Evolutionary conservation across 2,329 filamentous ascomycete genomes (phyloP).

Genomic region (Aspergillus tubingensis): DNA sequence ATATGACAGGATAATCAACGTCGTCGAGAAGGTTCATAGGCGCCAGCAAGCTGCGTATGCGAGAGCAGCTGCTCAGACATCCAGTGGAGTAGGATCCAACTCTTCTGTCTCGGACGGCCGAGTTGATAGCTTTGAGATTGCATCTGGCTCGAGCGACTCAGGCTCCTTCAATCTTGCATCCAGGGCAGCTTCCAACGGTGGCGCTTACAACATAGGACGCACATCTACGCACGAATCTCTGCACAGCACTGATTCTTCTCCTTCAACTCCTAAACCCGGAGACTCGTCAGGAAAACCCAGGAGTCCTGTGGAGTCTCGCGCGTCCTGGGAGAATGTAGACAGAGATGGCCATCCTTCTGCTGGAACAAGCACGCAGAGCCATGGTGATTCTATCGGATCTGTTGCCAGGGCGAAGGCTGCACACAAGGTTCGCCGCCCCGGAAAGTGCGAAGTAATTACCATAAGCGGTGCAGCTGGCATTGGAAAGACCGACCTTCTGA

Average conservation of each 20-base stretch:
- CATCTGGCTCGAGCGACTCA: constrained; percentile 59
- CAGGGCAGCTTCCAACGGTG: constrained; percentile 41
- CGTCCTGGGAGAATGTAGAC: constrained; percentile 39
- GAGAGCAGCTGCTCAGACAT: constrained; percentile 34
- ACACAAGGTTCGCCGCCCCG: constrained; percentile 53
- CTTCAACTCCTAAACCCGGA: constrained; percentile 34
- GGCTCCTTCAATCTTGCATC: constrained; percentile 46
- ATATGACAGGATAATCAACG: constrained; percentile 66
- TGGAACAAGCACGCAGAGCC: constrained; percentile 31
- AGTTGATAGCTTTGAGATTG: constrained; percentile 50
- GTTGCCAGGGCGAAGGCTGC: constrained; percentile 44
- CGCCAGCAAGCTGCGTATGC: constrained; percentile 54
- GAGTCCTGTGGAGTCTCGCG: constrained; percentile 41
- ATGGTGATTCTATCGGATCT: constrained; percentile 34
- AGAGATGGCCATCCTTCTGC: constrained; percentile 40
- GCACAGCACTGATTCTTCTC: constrained; percentile 37
- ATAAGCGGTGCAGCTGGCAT: constrained; percentile 60
- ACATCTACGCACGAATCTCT: constrained; percentile 39
- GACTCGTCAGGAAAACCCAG: constrained; percentile 32
- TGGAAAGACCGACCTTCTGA: constrained; percentile 63
- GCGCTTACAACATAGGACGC: constrained; percentile 30
- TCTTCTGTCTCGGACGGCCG: constrained; percentile 57
- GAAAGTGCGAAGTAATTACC: constrained; percentile 62
- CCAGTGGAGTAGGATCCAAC: constrained; percentile 53
- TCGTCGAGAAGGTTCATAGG: constrained; percentile 75